These are phyloP conservation scores for Malbranchea cinnamomea DNA, from an alignment of 2,329 filamentous ascomycete genomes.

Conservation along the genomic window DNA sequence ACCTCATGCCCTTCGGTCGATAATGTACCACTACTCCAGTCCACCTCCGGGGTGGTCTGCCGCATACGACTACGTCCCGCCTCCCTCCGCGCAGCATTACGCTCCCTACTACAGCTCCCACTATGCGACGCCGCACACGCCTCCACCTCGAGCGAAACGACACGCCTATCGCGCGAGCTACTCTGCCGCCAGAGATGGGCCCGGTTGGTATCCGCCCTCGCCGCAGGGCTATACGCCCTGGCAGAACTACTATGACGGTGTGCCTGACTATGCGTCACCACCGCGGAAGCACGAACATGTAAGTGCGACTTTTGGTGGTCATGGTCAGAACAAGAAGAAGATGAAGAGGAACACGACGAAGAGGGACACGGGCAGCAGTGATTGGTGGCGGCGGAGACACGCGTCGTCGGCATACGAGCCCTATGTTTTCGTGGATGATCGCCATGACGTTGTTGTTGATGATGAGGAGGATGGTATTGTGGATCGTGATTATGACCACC, in stretches of 20 bases:
- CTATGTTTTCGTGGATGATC: too few species aligned
- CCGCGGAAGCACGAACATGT: conserved; percentile 47
- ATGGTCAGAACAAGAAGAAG: conserved; percentile 14
- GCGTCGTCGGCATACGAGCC: too few species aligned
- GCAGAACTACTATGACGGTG: conserved; percentile 33
- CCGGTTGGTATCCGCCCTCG: conserved; percentile 24
- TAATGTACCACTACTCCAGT: conserved; percentile 33
- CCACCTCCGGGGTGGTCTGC: conserved; percentile 35
- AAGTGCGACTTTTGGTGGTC: conserved; percentile 42
- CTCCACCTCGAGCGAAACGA: conserved; percentile 33
- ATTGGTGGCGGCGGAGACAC: not conserved
- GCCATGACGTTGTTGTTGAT: too few species aligned
- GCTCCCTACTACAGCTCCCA: conserved; percentile 41
- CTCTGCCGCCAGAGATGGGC: conserved; percentile 27
- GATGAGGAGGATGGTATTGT: too few species aligned
- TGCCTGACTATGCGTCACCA: conserved; percentile 36
- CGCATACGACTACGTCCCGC: conserved; percentile 33
- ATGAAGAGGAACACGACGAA: too few species aligned
- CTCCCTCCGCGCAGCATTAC: conserved; percentile 37
- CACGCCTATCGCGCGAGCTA: conserved; percentile 45
- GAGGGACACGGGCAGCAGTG: not conserved
- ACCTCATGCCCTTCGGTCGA: conserved; percentile 20
- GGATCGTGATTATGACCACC: too few species aligned
- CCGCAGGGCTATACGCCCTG: conserved; percentile 5
- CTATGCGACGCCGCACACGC: conserved; percentile 32